These are phyloP conservation scores for Thymus quinquecostatus DNA, from an alignment of 257 asterid species.

Conservation along the genomic window DNA sequence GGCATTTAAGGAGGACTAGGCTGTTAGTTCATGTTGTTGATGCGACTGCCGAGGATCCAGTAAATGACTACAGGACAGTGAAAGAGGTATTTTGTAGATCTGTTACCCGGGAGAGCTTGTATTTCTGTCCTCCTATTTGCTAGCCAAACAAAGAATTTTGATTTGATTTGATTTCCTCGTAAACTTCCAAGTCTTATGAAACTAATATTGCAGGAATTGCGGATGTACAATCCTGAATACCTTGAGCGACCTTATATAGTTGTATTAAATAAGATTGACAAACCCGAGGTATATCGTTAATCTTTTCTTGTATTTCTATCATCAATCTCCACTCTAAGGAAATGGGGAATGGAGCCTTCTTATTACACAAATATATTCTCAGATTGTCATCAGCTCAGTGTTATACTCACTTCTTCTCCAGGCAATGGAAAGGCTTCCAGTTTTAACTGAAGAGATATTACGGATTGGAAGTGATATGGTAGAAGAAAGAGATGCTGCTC, in stretches of 20 bases:
- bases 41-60: conserved; percentile 82
- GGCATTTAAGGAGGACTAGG: conserved; percentile 98
- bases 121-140: not conserved
- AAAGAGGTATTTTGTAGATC: conserved; percentile 65
- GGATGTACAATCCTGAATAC: conserved; percentile 96
- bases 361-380: not conserved
- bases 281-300: conserved; percentile 65
- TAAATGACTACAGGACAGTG: conserved; percentile 84
- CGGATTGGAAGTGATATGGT: conserved; percentile 61
- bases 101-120: conserved; percentile 15
- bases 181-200: conserved; percentile 19
- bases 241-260: conserved; percentile 91
- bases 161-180: not conserved
- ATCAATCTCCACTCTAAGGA: conserved; percentile 16
- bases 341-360: conserved; percentile 10
- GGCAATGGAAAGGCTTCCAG: conserved; percentile 76
- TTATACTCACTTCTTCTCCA: conserved; percentile 33
- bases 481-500: conserved; percentile 29
- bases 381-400: conserved; percentile 16
- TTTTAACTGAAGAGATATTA: conserved; percentile 61
- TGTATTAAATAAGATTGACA: conserved; percentile 86
- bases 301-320: conserved; percentile 32
- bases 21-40: conserved; percentile 92
- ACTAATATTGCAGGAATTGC: conserved; percentile 71
- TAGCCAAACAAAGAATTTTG: not conserved